phyloP scores from a whole-genome alignment of 306 rosid species.

The Comarum palustre region DNA sequence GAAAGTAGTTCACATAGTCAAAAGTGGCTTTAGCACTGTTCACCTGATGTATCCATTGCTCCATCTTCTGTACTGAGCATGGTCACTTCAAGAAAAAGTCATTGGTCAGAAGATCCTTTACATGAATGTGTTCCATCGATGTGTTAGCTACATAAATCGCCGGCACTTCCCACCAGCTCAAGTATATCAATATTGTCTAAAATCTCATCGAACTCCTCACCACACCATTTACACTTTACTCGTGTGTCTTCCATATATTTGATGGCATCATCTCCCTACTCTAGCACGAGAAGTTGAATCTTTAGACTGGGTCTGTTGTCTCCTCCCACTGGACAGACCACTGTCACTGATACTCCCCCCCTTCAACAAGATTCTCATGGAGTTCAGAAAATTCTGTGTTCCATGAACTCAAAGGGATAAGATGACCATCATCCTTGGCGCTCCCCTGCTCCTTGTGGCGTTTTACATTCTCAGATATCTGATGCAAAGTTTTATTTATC shows the following conservation, averaged over 20 bases:
- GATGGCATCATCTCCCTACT: conserved; percentile 35
- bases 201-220: conserved; percentile 17
- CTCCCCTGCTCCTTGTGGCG: conserved; percentile 73
- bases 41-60: not conserved
- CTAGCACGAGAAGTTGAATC: conserved; percentile 41
- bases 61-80: conserved; percentile 9
- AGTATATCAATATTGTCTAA: conserved; percentile 23
- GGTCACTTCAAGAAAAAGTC: not conserved
- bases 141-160: conserved; percentile 7
- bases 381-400: conserved; percentile 63
- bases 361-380: conserved; percentile 55
- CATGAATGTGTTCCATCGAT: not conserved
- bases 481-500: conserved; percentile 72
- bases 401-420: conserved; percentile 74
- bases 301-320: conserved; percentile 52
- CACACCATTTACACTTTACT: conserved; percentile 10
- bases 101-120: conserved; percentile 13
- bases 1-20: not conserved
- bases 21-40: not conserved
- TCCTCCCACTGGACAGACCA: conserved; percentile 51
- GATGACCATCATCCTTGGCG: conserved; percentile 66
- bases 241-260: conserved; percentile 3
- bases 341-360: conserved; percentile 95
- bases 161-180: conserved; percentile 6
- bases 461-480: conserved; percentile 90